These are phyloP conservation scores for Vitis labrusca DNA, from an alignment of 164 flowering plant species.

Conservation along the genomic window DNA sequence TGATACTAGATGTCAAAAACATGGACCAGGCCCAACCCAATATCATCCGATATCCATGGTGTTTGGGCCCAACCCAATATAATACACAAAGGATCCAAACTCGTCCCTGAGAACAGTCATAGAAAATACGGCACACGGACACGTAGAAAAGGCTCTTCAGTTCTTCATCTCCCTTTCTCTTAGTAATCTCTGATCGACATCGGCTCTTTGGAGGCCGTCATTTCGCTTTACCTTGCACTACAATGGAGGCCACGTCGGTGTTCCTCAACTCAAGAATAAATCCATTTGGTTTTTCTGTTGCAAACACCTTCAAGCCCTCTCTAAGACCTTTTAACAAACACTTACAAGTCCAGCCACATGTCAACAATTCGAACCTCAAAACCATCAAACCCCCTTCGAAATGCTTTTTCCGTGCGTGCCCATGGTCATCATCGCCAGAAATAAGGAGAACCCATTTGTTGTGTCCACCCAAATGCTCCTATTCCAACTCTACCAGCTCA, in stretches of 20 bases:
- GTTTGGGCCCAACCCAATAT: too few relatives aligned
- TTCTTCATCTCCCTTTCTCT: too few relatives aligned
- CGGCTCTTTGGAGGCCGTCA: too few relatives aligned
- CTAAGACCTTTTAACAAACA: conserved; percentile 47
- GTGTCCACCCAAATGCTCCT: conserved; percentile 31
- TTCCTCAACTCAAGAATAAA: conserved; percentile 26
- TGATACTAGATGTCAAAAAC: too few relatives aligned
- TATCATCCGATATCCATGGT: too few relatives aligned
- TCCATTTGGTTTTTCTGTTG: conserved; percentile 12
- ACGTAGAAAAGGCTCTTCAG: too few relatives aligned
- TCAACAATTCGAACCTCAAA: conserved; percentile 6
- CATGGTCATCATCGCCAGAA: neutral
- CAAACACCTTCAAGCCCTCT: conserved; percentile 17
- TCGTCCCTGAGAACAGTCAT: too few relatives aligned
- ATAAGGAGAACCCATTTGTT: conserved; percentile 19
- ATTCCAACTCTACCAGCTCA: conserved; percentile 21
- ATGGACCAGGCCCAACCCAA: too few relatives aligned
- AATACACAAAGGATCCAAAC: too few relatives aligned
- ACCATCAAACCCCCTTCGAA: conserved; percentile 7
- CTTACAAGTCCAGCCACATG: conserved; percentile 10
- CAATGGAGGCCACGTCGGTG: conserved; percentile 31
- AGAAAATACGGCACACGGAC: too few relatives aligned
- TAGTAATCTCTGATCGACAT: too few relatives aligned
- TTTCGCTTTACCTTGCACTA: too few relatives aligned
- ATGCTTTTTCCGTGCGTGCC: neutral